Evolutionary conservation across 169 alveolate species (phyloP).

Genomic region (Pseudocohnilembus persalinus): DNA sequence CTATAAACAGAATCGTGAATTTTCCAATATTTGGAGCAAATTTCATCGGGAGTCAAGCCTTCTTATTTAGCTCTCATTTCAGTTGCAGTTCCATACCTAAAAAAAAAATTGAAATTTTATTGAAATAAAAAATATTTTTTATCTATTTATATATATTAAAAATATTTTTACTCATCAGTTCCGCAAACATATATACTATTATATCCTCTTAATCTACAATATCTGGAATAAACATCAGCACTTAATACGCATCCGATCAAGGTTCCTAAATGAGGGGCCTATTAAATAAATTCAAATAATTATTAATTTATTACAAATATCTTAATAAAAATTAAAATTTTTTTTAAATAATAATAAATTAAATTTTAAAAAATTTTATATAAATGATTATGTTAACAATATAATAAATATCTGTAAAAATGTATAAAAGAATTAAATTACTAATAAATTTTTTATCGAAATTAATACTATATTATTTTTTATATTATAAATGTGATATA

Average conservation of each 20-base stretch:
- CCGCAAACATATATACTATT: slow-evolving; percentile 86
- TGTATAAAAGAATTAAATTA: too few relatives aligned
- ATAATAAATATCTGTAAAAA: too few relatives aligned
- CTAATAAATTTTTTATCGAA: too few relatives aligned
- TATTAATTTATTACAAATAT: not conserved
- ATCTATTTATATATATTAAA: too few relatives aligned
- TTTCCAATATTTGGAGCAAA: slow-evolving; percentile 76
- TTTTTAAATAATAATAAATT: not conserved
- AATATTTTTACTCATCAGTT: slow-evolving; percentile 90
- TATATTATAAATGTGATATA: too few relatives aligned
- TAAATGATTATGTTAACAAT: too few relatives aligned
- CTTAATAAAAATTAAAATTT: not conserved
- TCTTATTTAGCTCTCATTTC: slow-evolving; percentile 87
- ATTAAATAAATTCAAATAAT: not conserved
- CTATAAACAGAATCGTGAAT: slow-evolving; percentile 79
- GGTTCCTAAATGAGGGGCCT: slow-evolving; percentile 74
- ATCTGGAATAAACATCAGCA: slow-evolving; percentile 89
- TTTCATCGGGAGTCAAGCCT: slow-evolving; percentile 70
- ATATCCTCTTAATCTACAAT: slow-evolving; percentile 80
- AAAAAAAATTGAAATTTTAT: too few relatives aligned
- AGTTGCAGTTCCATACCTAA: slow-evolving; percentile 91
- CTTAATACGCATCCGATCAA: slow-evolving; percentile 88
- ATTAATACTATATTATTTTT: too few relatives aligned
- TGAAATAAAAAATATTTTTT: too few relatives aligned
- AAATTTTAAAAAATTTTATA: too few relatives aligned